These are phyloP conservation scores for Spironucleus salmonicida DNA, from an alignment of 208 protist species.

Conservation along the genomic window DNA sequence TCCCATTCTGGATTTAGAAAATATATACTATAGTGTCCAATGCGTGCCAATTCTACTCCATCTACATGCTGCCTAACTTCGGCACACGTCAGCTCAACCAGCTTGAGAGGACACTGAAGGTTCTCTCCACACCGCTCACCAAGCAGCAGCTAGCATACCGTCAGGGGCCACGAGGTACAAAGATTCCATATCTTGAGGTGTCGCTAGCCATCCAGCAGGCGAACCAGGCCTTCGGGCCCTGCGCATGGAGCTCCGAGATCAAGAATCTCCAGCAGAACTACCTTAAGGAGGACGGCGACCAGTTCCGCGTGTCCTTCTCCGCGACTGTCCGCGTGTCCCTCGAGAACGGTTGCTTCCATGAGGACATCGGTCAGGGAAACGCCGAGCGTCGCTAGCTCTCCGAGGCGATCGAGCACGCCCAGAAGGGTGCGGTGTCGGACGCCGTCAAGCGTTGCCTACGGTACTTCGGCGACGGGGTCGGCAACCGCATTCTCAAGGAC, in stretches of 20 bases:
- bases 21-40: too few relatives aligned
- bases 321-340: slow-evolving; percentile 34
- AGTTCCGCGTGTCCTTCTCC: slow-evolving; percentile 1
- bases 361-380: slow-evolving; percentile 34
- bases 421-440: slow-evolving; percentile 38
- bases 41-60: too few relatives aligned
- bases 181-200: slow-evolving; percentile 34
- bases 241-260: slow-evolving; percentile 32
- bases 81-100: too few relatives aligned
- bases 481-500: too few relatives aligned
- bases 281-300: slow-evolving; percentile 15
- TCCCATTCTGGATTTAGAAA: too few relatives aligned
- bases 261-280: slow-evolving; percentile 25
- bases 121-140: too few relatives aligned
- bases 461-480: slow-evolving; percentile 33
- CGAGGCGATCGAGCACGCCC: slow-evolving; percentile 23
- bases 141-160: too few relatives aligned
- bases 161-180: slow-evolving; percentile 23
- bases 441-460: slow-evolving; percentile 31
- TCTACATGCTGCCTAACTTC: too few relatives aligned
- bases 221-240: slow-evolving; percentile 33
- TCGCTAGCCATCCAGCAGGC: slow-evolving; percentile 17
- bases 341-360: slow-evolving; percentile 33
- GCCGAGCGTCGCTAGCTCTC: slow-evolving; percentile 10
- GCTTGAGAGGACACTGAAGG: too few relatives aligned